Evolutionary conservation across 306 rosid species (phyloP), one percentile per base, ranked within the genome.

Genomic region (Malus fusca): DNA sequence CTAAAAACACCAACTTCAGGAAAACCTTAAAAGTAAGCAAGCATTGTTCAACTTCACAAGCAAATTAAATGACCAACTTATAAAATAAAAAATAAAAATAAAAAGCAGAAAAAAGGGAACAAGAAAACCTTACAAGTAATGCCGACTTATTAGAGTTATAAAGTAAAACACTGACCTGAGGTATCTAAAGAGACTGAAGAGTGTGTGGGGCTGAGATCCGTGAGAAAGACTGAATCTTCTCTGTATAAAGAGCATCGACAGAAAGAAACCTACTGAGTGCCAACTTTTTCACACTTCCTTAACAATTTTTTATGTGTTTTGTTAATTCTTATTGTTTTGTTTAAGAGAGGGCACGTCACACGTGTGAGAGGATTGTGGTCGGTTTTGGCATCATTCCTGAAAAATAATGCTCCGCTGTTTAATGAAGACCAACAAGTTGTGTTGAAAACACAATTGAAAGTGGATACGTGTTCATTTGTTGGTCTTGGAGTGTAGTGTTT

Each of bases 1-100:
- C 88, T 83, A 73, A 15, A 76, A 74, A 87, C 17, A 87, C 91
- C 81, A 83, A 90, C 88, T 14, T 44, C 14, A 6, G 65, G 62
- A 80, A 81, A 78, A 87, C 5, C 61, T 52, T 71, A 61, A 44
- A 42, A 59, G 35, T 63, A 23, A 77, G 60, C 69, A 77, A 51
- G 55, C 55, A 17, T 69, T 76, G 82, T 11, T 72, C 40, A 81
- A 44, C 61, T 68, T 25, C 28, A 77, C 71, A 76, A 74, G 68
- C 21, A 64, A 31, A 30, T 64, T 64, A 31, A 64, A 4, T 64
- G 68, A 17, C 68, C 43, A 17, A 26, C 64, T 55, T 55, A 6
- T 8, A 21, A 35, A n/a, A n/a, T n/a, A n/a, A 6, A 37, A 7
- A 59, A 58, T 26, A 26, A 26, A 26, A 26, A 26, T 26, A 58